phyloP scores from a whole-genome alignment of 2,329 filamentous ascomycete species.

The Lasiodiplodia sp. region DNA sequence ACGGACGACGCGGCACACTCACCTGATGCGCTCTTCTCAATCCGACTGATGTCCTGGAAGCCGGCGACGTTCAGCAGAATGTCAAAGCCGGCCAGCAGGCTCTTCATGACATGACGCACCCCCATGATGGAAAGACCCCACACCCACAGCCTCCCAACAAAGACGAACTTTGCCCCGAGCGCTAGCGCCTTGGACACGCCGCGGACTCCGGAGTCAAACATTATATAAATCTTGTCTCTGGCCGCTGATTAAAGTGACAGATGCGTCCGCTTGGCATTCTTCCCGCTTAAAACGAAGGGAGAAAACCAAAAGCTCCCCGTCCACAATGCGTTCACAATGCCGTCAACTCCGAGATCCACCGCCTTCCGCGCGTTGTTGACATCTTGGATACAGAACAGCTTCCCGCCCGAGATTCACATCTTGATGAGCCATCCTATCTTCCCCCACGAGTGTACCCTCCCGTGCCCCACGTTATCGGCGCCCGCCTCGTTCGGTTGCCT shows the following conservation, averaged over 20 bases:
- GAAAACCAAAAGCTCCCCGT: constrained; percentile 46
- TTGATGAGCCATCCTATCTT: constrained; percentile 71
- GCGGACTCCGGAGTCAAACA: constrained; percentile 67
- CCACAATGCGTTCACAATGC: constrained; percentile 68
- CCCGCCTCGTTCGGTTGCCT: constrained; percentile 62
- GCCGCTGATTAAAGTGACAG: constrained; percentile 48
- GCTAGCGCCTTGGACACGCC: constrained; percentile 69
- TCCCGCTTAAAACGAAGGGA: not conserved
- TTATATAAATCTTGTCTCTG: constrained; percentile 60
- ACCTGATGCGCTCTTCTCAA: constrained; percentile 51
- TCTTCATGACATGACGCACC: constrained; percentile 68
- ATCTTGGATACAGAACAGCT: constrained; percentile 70
- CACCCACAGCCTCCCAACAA: constrained; percentile 67
- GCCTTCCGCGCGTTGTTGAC: constrained; percentile 68
- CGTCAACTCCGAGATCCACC: constrained; percentile 67
- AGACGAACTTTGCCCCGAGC: constrained; percentile 68
- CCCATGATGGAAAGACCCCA: constrained; percentile 67
- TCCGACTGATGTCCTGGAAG: constrained; percentile 60
- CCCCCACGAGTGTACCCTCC: constrained; percentile 68
- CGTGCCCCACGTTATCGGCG: constrained; percentile 69
- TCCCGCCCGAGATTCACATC: constrained; percentile 62
- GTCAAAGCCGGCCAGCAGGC: constrained; percentile 67
- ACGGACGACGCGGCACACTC: constrained; percentile 14
- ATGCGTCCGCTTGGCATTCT: constrained; percentile 20
- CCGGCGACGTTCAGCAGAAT: constrained; percentile 68